Conservation (phyloP, 2,329 filamentous ascomycete genomes). For the Trichoderma sp. region DNA sequence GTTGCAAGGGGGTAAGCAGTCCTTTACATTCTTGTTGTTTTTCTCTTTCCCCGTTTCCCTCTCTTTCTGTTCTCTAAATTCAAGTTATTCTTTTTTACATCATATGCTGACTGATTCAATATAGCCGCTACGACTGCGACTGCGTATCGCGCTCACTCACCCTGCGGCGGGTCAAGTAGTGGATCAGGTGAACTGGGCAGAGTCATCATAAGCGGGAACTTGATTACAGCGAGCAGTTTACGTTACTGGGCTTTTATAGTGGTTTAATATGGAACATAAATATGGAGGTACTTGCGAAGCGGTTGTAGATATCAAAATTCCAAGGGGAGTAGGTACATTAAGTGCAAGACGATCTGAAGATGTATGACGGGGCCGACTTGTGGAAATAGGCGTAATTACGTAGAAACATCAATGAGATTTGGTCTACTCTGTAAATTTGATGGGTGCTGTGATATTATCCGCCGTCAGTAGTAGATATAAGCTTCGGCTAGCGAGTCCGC, state of each 20-base stretch:
- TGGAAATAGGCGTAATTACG: constrained; percentile 9
- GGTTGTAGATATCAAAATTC: constrained; percentile 25
- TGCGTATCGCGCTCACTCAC: constrained; percentile 81
- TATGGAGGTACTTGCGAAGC: constrained; percentile 1
- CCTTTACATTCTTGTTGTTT: background rate
- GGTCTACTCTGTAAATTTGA: background rate
- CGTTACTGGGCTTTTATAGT: constrained; percentile 12
- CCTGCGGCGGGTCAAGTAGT: constrained; percentile 71
- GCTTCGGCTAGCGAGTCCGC: background rate
- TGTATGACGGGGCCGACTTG: background rate
- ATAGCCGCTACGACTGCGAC: constrained; percentile 80
- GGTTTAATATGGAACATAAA: constrained; percentile 19
- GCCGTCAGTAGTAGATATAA: background rate
- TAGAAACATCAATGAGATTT: constrained; percentile 12
- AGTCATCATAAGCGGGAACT: constrained; percentile 58
- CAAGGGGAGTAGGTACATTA: constrained; percentile 9
- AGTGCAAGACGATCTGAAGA: constrained; percentile 4
- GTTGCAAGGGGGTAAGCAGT: constrained; percentile 82
- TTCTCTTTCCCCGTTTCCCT: background rate
- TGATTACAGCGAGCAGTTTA: constrained; percentile 3
- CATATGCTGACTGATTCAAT: constrained; percentile 6
- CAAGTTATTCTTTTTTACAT: too few relatives aligned
- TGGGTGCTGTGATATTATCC: background rate
- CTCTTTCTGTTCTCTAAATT: background rate
- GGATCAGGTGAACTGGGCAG: constrained; percentile 97